Base-by-base conservation (phyloP, 2,329 filamentous ascomycete species). In the Neofusicoccum cordaticola region DNA sequence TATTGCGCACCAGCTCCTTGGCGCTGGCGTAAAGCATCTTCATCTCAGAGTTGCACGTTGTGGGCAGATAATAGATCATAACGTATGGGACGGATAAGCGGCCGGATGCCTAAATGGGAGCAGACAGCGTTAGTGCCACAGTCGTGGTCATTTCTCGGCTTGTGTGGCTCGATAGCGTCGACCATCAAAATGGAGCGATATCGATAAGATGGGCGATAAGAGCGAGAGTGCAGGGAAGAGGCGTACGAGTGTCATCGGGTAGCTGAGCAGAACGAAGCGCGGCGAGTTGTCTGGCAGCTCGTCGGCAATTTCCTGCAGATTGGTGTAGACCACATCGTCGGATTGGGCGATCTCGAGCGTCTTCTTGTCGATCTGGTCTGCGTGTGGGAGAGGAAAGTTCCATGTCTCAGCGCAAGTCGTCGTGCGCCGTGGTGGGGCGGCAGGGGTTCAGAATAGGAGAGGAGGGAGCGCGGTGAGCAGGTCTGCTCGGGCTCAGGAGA, bases 1-100 rank as follows among this genome's bases (percentile, higher is more conserved):
- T 96, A 74, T 92, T 96, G 68, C 93, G 88, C 90, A 98, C 93
- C 77, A 98, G 80, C 81, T 99, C 95, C 79, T 97, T 97, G 48
- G 95, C 95, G 44, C 93, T 91, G 35, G 95, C 95, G 77, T 98
- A 99, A 75, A 95, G 82, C 95, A 98, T 98, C 70, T 92, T 88
- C 74, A 90, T 82, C 74, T 93, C 91, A 69, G 85, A 87, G 76
- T 96, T 97, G 80, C 92, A 95, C 56, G 94, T 97, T 60, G 89
- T 90, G 7, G 95, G 95, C 22, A 98, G 87, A 80, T 97, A 98
- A 82, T 96, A 97, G 22, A 99, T 81, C 75, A 98, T 86, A 52
- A 97, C 92, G 76, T 99, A 99, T 9, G 95, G 95, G 2, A 97
- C 93, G 4, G 92, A 90, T 48, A 93, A 78, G 34, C 95, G 88